A percentile compares a stretch with the other conserved stretches of the same genome.
Evolutionary conservation across 257 asterid species (phyloP).

Genomic region (Solanum commersonii): DNA sequence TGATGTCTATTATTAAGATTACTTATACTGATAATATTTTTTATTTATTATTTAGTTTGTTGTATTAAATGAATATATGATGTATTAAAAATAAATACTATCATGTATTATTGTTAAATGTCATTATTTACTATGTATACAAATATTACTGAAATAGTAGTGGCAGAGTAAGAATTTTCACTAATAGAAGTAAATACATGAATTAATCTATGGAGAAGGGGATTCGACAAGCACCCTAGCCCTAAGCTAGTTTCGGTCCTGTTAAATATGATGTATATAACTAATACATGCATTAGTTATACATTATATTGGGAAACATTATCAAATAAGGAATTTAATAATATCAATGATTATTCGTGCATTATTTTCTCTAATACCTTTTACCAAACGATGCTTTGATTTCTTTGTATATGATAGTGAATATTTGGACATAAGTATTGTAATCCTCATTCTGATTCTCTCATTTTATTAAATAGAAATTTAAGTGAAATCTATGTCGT

Average conservation of each 20-base stretch:
- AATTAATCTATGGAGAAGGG: too few relatives aligned
- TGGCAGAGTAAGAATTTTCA: background rate
- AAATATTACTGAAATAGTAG: too few relatives aligned
- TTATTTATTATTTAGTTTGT: background rate
- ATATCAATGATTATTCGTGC: background rate
- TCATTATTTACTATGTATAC: too few relatives aligned
- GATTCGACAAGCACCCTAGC: background rate
- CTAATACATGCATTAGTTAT: background rate
- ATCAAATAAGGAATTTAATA: background rate
- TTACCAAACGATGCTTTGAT: background rate
- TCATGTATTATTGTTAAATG: background rate
- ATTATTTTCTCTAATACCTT: background rate
- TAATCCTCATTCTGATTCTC: background rate
- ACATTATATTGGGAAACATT: background rate
- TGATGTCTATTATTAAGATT: too few relatives aligned
- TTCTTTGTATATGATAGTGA: background rate
- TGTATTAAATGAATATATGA: too few relatives aligned
- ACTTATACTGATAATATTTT: fast-evolving
- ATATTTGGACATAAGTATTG: background rate
- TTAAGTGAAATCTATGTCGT: too few relatives aligned
- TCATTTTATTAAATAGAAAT: too few relatives aligned
- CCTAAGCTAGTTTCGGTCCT: background rate
- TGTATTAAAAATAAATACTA: too few relatives aligned
- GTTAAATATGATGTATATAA: background rate
- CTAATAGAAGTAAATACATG: background rate